These are phyloP conservation scores for Catharanthus roseus DNA, from an alignment of 257 asterid genomes.

Conservation along the genomic window DNA sequence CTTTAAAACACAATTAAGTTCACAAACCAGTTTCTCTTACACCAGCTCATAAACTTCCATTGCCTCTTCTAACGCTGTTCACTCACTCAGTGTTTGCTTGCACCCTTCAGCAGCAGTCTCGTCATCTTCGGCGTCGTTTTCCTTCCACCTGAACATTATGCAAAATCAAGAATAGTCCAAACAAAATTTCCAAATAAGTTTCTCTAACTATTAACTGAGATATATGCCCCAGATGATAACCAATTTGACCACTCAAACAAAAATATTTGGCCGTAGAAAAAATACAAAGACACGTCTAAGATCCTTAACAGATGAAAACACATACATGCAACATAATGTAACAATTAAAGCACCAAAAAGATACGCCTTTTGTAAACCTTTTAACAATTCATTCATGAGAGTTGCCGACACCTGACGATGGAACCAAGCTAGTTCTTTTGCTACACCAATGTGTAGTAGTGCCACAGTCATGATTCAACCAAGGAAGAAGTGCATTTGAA, in stretches of 20 bases:
- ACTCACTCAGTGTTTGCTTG: slow-evolving; percentile 33
- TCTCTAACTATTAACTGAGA: background rate
- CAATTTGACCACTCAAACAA: background rate
- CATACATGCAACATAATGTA: background rate
- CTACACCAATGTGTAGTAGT: too few relatives aligned
- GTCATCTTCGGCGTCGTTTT: slow-evolving; percentile 74
- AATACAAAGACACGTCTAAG: background rate
- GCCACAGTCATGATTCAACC: too few relatives aligned
- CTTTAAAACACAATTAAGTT: slow-evolving; percentile 23
- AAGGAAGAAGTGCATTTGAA: too few relatives aligned
- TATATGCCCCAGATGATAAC: background rate
- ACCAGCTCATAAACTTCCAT: slow-evolving; percentile 19
- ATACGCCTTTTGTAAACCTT: background rate
- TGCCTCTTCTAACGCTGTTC: slow-evolving; percentile 23
- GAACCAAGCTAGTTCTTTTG: background rate
- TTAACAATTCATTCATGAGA: background rate
- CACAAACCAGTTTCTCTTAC: slow-evolving; percentile 29
- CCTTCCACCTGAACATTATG: slow-evolving; percentile 64
- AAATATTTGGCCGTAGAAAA: background rate
- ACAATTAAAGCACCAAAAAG: background rate
- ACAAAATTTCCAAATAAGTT: background rate
- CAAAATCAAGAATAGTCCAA: slow-evolving; percentile 1
- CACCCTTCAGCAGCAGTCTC: slow-evolving; percentile 10
- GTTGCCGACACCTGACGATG: background rate
- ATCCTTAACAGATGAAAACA: background rate